Evolutionary conservation across 2,329 filamentous ascomycete genomes (phyloP), one percentile per base, ranked within the genome.

Genomic region (Calonectria pauciramosa): DNA sequence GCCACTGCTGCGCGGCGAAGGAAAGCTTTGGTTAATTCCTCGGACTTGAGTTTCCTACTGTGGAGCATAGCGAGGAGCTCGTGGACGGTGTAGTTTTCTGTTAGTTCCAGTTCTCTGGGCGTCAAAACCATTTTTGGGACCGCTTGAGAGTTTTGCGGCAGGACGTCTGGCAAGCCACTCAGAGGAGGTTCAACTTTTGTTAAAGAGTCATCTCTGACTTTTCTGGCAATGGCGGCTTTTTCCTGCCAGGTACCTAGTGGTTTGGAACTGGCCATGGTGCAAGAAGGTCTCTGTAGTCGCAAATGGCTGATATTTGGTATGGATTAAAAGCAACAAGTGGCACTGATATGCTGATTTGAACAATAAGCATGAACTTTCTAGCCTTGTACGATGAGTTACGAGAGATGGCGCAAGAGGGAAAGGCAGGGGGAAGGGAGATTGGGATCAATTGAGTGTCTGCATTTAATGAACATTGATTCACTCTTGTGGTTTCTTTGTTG

Each of bases 21-120:
- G 38, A 82, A 82, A 0, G 80, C 80, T 36, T 78, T 75, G 0
- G 80, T 81, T 1, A 82, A 79, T 49, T 82, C 80, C 28, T 81
- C 80, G 0, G 82, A 80, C 28, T 73, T 75, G 38, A 81, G 71
- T 28, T 76, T 75, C 32, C 78, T 69, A 23, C 75, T 69, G 3
- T 74, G 74, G 1, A 81, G 54, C 2, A 72, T 26, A 9, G 72
- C 54, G 6, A 82, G 70, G 3, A 82, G 76, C 49, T 81, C 73
- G 9, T 63, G 26, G 4, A 80, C 76, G 1, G 78, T 76, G 66
- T 82, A 82, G 2, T 75, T 77, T 38, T 82, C 81, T 0, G 81
- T 82, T 18, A 82, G 80, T 23, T 82, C 80, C 13, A 78, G 77
- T 56, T 82, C 81, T 18, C 78, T 72, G 7, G 66, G 26, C 4